Evolutionary conservation across 345 rosid species (phyloP), one percentile per base, ranked within the genome.

Genomic region (Mercurialis annua): DNA sequence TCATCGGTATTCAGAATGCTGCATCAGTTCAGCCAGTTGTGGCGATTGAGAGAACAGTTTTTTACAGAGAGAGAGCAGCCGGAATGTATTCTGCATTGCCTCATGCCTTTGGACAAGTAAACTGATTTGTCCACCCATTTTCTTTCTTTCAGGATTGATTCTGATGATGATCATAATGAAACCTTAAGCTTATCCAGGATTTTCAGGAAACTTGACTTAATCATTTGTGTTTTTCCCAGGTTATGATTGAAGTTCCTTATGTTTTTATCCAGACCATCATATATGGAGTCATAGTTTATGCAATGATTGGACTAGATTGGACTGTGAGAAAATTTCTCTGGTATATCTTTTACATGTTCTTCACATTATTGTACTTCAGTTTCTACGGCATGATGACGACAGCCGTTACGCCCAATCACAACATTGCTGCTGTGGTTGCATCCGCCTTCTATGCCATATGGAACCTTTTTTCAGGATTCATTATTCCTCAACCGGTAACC

Each of bases 81-180:
- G 90, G 97, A 65, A 90, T 88, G 94, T 90, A 88, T 67, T 86
- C 97, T 0, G 82, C 86, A 59, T 71, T 84, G 77, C 89, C 97
- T 3, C 87, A 87, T 59, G 97, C 96, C 58, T 82, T 86, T 62
- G 75, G 86, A 71, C 96, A 92, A 77, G 77, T 68, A 62, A n/a
- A 30, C 7, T 1, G 20, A 36, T 10, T 15, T 36, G 10, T 12
- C 16, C 26, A 18, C 6, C 18, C 11, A 26, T 26, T 8, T 31
- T 8, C 0, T 2, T 9, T 44, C 11, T 18, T 27, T 51, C 7
- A 10, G 27, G 54, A 18, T 18, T 33, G 23, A 6, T 1, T 49
- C 42, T 15, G 1, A 2, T 40, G 44, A 14, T 3, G 10, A 7
- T 40, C 12, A 40, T 34, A 34, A 40, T 40, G 44, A 34, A n/a